A percentile compares a stretch with the other conserved stretches of the same genome.
These are phyloP conservation scores for Agaricus sinodeliciosus DNA, from an alignment of 768 basidiomycete species.

Conservation along the genomic window DNA sequence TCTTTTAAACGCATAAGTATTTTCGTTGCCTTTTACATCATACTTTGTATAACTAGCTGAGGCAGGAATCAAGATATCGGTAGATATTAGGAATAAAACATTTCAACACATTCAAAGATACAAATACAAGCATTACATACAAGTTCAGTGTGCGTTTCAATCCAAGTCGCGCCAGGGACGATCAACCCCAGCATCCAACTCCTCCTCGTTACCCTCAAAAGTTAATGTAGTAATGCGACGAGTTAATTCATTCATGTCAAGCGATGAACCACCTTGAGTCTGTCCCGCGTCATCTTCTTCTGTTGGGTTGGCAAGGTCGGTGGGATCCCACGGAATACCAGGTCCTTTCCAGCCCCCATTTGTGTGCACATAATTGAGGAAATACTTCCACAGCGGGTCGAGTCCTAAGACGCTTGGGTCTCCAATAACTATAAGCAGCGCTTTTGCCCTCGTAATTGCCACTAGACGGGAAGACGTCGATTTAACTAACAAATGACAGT, in stretches of 20 bases:
- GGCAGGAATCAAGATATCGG: no score
- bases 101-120: neutral
- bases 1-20: no score
- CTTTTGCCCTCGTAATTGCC: constrained; percentile 55
- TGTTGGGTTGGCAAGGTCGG: constrained; percentile 24
- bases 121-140: neutral
- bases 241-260: constrained; percentile 35
- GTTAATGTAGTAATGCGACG: constrained; percentile 27
- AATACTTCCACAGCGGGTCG: constrained; percentile 56
- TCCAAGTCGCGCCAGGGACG: constrained; percentile 36
- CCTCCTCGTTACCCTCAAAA: constrained; percentile 21
- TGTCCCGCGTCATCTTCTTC: constrained; percentile 31
- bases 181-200: constrained; percentile 29
- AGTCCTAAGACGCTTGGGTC: constrained; percentile 52
- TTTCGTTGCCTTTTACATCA: no score
- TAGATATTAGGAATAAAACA: no score
- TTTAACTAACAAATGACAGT: neutral
- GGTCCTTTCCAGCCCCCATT: constrained; percentile 51
- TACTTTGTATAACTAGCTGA: no score
- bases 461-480: constrained; percentile 20
- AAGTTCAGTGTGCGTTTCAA: constrained; percentile 10
- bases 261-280: constrained; percentile 21
- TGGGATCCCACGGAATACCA: constrained; percentile 44
- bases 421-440: constrained; percentile 53
- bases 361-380: constrained; percentile 48